Evolutionary conservation across 2,329 filamentous ascomycete species (phyloP).

Genomic region (Hypoxylon sp.): DNA sequence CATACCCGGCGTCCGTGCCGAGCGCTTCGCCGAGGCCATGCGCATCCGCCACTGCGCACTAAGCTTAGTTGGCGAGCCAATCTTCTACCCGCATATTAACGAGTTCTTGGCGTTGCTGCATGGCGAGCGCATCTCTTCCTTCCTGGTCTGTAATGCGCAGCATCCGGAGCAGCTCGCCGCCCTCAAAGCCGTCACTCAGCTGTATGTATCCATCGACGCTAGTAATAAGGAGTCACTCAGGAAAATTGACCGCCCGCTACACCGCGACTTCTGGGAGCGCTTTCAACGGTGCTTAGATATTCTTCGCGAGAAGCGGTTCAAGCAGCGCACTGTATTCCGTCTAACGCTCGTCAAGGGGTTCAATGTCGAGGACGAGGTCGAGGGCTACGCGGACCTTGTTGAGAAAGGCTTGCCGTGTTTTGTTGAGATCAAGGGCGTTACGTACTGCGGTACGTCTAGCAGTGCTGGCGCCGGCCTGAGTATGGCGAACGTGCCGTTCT

Average conservation of each 20-base stretch:
- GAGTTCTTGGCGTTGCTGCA: conserved; percentile 89
- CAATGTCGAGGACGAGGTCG: conserved; percentile 94
- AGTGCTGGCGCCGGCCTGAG: conserved; percentile 87
- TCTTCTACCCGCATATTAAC: conserved; percentile 98
- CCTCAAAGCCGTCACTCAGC: conserved; percentile 88
- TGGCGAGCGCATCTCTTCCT: conserved; percentile 88
- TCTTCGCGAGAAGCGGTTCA: conserved; percentile 83
- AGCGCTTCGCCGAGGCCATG: conserved; percentile 94
- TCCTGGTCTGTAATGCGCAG: conserved; percentile 97
- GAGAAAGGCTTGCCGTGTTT: conserved; percentile 90
- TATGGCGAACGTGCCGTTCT: conserved; percentile 99
- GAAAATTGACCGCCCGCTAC: conserved; percentile 90
- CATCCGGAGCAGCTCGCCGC: conserved; percentile 91
- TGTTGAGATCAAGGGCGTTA: conserved; percentile 96
- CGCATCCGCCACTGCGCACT: conserved; percentile 93
- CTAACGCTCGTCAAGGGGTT: conserved; percentile 97
- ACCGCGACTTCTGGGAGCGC: conserved; percentile 97
- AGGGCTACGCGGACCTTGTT: conserved; percentile 91
- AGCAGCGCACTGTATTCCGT: conserved; percentile 93
- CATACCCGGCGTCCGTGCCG: conserved; percentile 90
- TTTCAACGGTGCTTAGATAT: conserved; percentile 94
- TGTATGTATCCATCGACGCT: conserved; percentile 97
- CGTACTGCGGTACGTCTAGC: conserved; percentile 93
- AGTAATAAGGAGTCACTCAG: conserved; percentile 89
- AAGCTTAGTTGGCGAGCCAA: conserved; percentile 94